A percentile compares a stretch with the other conserved stretches of the same genome.
Conservation (phyloP, 768 basidiomycete species). For the Tephrocybe sp. region DNA sequence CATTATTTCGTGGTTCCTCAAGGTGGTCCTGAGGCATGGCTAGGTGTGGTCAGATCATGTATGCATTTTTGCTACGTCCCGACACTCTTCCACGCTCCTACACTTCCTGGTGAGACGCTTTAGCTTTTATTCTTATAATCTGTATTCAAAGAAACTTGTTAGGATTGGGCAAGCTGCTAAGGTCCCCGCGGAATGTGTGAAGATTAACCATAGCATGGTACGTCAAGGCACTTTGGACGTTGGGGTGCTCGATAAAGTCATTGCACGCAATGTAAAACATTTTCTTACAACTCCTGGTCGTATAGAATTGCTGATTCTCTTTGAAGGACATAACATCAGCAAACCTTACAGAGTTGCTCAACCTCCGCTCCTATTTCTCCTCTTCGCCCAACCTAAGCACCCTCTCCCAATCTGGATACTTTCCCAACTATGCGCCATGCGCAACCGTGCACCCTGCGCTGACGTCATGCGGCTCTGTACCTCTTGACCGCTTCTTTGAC, state of each 20-base stretch:
- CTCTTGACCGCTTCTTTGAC: slow-evolving; percentile 68
- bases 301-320: neutral
- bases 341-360: slow-evolving; percentile 49
- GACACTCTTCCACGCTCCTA: slow-evolving; percentile 85
- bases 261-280: slow-evolving; percentile 40
- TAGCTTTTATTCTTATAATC: neutral
- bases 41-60: slow-evolving; percentile 86
- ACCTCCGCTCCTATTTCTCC: slow-evolving; percentile 36
- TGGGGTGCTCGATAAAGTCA: slow-evolving; percentile 51
- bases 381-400: slow-evolving; percentile 23
- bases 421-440: slow-evolving; percentile 60
- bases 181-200: slow-evolving; percentile 54
- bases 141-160: neutral
- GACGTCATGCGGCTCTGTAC: slow-evolving; percentile 57
- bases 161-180: slow-evolving; percentile 76
- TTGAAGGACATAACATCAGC: slow-evolving; percentile 48
- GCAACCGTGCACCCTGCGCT: slow-evolving; percentile 74
- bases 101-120: slow-evolving; percentile 53
- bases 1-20: neutral
- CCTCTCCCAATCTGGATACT: slow-evolving; percentile 27
- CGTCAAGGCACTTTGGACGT: slow-evolving; percentile 55
- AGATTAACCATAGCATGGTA: slow-evolving; percentile 60
- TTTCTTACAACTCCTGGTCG: neutral
- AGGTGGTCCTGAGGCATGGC: slow-evolving; percentile 2
- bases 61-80: slow-evolving; percentile 71